Conservation (phyloP, 169 alveolate species). For the Cyclospora cayetanensis region DNA sequence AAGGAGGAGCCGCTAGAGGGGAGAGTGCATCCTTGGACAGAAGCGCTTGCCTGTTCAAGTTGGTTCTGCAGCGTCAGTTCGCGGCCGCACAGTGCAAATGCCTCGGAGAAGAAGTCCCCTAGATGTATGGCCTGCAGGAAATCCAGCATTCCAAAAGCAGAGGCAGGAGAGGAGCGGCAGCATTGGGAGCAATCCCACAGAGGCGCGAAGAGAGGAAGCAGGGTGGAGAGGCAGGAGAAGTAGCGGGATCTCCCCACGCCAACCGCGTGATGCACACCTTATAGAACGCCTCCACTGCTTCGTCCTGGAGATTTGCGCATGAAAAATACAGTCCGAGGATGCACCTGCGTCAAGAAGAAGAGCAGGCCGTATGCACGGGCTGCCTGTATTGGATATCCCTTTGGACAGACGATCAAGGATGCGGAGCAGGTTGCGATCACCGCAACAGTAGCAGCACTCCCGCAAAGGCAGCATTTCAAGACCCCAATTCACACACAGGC, state of each 20-base stretch:
- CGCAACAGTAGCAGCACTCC: background rate
- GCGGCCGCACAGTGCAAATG: background rate
- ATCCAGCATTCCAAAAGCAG: background rate
- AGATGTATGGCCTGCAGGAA: background rate
- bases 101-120: background rate
- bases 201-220: background rate
- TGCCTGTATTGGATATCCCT: too few relatives aligned
- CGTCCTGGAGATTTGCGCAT: conserved; percentile 1
- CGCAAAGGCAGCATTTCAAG: too few relatives aligned
- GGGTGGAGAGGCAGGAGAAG: background rate
- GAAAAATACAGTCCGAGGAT: background rate
- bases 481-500: too few relatives aligned
- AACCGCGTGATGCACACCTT: background rate
- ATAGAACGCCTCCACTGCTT: conserved; percentile 1
- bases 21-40: background rate
- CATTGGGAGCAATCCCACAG: background rate
- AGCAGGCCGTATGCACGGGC: background rate
- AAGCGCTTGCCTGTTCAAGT: background rate
- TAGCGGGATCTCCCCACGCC: background rate
- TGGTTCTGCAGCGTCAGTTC: conserved; percentile 7
- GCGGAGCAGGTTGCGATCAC: background rate
- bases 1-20: background rate
- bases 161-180: background rate
- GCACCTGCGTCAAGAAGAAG: conserved; percentile 16
- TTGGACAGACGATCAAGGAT: background rate